Base-by-base conservation (phyloP, 163 green algal genomes). In the Scenedesmus sp. region DNA sequence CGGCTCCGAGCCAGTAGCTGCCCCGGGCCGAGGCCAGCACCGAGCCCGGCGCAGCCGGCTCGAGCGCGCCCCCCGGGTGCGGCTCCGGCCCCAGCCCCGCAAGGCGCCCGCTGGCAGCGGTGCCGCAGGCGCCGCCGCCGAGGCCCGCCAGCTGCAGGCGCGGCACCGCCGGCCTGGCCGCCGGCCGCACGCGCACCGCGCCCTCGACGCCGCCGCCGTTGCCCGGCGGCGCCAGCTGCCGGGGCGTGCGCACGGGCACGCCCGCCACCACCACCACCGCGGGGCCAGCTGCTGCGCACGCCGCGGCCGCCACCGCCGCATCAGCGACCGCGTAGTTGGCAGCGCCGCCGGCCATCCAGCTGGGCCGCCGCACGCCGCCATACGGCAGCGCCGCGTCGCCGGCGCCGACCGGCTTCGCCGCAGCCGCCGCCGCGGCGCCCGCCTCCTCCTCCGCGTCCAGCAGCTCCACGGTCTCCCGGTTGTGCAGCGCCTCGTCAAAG, bases 401-500 rank as follows among this genome's bases (percentile, higher is more conserved):
- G 39, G 7, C 39, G 6, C 7, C 39, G 6, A 47, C 39, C 39
- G 39, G 7, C 6, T 47, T 47, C 39, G 39, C 39, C 39, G 7
- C 39, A 70, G 51, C 60, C 13, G n/a, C 65, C 42, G 58, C n/a
- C 47, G 63, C 54, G 50, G n/a, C 39, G 29, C n/a, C 26, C 29
- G 22, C 1, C 5, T 4, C 2, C 28, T 57, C 20, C 63, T 45
- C 17, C 6, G 36, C 42, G 7, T 24, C 29, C 58, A 36, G 7
- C 31, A 22, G 48, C 3, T 44, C 45, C 5, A 63, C 60, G 4
- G 31, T 44, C 33, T 66, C 75, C 26, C 63, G 29, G 63, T 82
- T 76, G 45, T 77, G 69, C 18, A 77, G 36, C 22, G 69, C 67
- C 28, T 66, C 54, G 26, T 66, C 51, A 26, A 67, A 77, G 13